Conservation (phyloP, 2,329 filamentous ascomycete species). For the Curvularia hawaiiensis region DNA sequence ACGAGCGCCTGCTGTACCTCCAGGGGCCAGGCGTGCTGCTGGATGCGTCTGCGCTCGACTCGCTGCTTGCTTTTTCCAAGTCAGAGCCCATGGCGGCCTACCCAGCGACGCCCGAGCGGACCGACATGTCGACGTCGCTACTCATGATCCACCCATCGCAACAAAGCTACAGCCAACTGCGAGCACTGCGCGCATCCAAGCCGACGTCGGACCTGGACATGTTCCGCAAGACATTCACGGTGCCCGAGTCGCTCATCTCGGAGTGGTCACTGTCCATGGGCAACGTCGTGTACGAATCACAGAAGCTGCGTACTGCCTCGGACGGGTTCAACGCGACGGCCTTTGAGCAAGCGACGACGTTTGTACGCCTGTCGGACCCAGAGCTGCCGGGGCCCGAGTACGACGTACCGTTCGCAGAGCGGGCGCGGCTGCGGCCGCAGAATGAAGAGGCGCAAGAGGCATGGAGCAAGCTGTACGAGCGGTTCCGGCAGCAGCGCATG, state of each 20-base stretch:
- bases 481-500: conserved; percentile 56
- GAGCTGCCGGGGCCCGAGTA: conserved; percentile 58
- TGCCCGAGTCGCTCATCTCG: conserved; percentile 44
- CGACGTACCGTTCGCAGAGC: conserved; percentile 52
- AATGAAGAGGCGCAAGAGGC: conserved; percentile 54
- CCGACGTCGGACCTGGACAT: conserved; percentile 41
- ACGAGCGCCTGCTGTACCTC: conserved; percentile 53
- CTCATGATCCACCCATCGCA: conserved; percentile 46
- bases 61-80: conserved; percentile 49
- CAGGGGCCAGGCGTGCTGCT: conserved; percentile 53
- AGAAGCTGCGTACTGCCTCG: conserved; percentile 32
- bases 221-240: conserved; percentile 40
- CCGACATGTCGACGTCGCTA: conserved; percentile 45
- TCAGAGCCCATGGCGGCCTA: conserved; percentile 44
- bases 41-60: conserved; percentile 54
- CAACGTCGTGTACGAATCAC: conserved; percentile 47
- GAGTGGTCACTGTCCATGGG: conserved; percentile 46
- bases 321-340: conserved; percentile 53
- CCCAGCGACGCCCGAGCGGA: conserved; percentile 39
- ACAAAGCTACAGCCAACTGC: conserved; percentile 39
- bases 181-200: conserved; percentile 30
- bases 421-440: conserved; percentile 50
- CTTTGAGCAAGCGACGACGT: conserved; percentile 51
- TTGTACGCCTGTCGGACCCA: conserved; percentile 54
- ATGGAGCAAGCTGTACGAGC: conserved; percentile 57